phyloP scores from a whole-genome alignment of 192 early-diverging fungal genomes.

The Umbelopsis isabellina region DNA sequence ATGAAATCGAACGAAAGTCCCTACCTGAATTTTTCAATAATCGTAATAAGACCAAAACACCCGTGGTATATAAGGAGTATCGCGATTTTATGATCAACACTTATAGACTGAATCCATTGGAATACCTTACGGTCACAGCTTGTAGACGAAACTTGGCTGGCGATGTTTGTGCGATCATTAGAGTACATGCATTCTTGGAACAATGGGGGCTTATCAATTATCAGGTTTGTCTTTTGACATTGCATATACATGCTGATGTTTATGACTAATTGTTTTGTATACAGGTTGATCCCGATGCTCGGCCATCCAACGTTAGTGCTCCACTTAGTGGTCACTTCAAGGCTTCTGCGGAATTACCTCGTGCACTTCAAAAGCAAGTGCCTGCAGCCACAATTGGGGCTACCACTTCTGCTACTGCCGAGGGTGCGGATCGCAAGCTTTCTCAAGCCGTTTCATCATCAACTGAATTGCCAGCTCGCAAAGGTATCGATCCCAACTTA shows the following conservation, averaged over 20 bases:
- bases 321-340: conserved; percentile 93
- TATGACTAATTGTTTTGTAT: not conserved
- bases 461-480: not conserved
- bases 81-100: conserved; percentile 98
- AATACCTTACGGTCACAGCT: conserved; percentile 98
- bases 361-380: not conserved
- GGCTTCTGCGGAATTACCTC: conserved; percentile 38
- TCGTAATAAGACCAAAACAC: conserved; percentile 91
- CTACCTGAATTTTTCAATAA: conserved; percentile 97
- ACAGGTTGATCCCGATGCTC: conserved; percentile 88
- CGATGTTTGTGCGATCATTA: conserved; percentile 97
- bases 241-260: not conserved
- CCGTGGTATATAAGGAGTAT: conserved; percentile 89
- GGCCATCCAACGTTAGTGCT: conserved; percentile 85
- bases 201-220: conserved; percentile 99
- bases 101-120: conserved; percentile 90
- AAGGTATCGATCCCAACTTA: conserved; percentile 43
- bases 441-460: not conserved
- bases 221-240: conserved; percentile 65
- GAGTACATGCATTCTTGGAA: conserved; percentile 97
- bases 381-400: not conserved
- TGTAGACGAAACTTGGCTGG: conserved; percentile 94
- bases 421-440: not conserved
- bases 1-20: conserved; percentile 86
- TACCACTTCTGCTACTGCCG: not conserved